Base-by-base conservation (phyloP, 75 land plant genomes). In the Cryptomeria japonica region DNA sequence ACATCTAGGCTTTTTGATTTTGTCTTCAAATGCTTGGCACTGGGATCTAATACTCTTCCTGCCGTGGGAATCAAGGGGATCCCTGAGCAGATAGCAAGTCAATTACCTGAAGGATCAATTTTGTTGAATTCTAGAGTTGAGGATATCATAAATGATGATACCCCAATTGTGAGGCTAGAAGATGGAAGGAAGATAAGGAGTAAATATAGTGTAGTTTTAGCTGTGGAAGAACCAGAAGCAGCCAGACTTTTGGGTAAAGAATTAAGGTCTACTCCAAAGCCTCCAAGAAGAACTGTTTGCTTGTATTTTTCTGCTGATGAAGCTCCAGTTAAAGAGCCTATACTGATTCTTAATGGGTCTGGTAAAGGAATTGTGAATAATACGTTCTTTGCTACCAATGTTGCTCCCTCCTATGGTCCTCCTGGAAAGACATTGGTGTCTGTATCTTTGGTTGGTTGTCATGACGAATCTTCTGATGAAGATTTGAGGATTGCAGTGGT, bases 331-430 rank as follows among this genome's bases (percentile, higher is more conserved):
- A 73, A 70, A 37, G 98, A 97, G 42, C 98, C 99, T 84, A 87
- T 97, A 56, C 90, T 97, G 80, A 91, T 95, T 9, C 91, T 97
- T 46, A 97, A 97, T 84, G 99, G 99, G 0, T 93, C 99, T 61
- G 95, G 95, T 37, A 38, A 87, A 53, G 99, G 98, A 39, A 91
- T 96, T 13, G 93, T 97, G 80, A 96, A 96, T 88, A 97, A 96
- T 90, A 97, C 96, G 98, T 95, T 94, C 88, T 96, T 97, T 86
- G 91, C 94, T 1, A 93, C 96, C 28, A 95, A 93, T 64, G 98
- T 97, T 47, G 93, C 94, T 4, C 91, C 90, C 4, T 93, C 96
- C 14, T 97, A 97, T 77, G 96, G 89, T 2, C 97, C 99, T 18
- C 80, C 89, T 0, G 96, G 96, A 13, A 94, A 95, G 87, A 92